Base-by-base conservation (phyloP, 2,329 filamentous ascomycete species). In the Xylariales sp. region DNA sequence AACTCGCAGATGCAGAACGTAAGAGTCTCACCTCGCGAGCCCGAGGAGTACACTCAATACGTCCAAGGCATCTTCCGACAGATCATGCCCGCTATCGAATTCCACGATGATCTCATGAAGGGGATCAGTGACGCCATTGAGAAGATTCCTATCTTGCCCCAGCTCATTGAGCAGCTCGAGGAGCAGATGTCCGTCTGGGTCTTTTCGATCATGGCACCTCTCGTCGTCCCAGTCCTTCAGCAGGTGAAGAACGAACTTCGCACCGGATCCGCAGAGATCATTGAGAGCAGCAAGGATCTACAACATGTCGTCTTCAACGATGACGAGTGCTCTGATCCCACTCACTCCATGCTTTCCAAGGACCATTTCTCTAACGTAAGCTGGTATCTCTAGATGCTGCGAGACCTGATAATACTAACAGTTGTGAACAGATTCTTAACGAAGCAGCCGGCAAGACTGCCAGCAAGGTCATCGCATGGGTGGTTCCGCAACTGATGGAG, bases 261-360 rank as follows among this genome's bases (percentile, higher is more conserved):
- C 51, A 90, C 86, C 3, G 90, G 90, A 22, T 93, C 88, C 3
- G 82, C 80, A 2, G 87, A 95, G 62, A 85, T 96, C 55, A 95
- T 96, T 49, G 74, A 87, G 54, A 89, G 84, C 68, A 91, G 86
- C 60, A 76, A 84, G 61, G 78, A 84, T 39, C 84, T 95, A 69
- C 89, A 95, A 66, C 80, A 86, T 55, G 76, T 94, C 51, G 88
- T 96, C 37, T 96, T 95, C 64, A 66, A 86, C 32, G 82, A 96
- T 50, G 84, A 94, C 56, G 48, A 76, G 38, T 85, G 70, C 48
- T 81, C 80, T 15, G 84, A 96, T 56, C 91, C 90, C 0, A 96
- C 90, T 2, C 90, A 96, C 68, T 94, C 88, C 15, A 95, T 95
- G 90, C 71, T 96, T 39, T 89, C 88, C 45, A 96, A 96, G 69